Conservation (phyloP, 305 asterid genomes). For the Vinca major region DNA sequence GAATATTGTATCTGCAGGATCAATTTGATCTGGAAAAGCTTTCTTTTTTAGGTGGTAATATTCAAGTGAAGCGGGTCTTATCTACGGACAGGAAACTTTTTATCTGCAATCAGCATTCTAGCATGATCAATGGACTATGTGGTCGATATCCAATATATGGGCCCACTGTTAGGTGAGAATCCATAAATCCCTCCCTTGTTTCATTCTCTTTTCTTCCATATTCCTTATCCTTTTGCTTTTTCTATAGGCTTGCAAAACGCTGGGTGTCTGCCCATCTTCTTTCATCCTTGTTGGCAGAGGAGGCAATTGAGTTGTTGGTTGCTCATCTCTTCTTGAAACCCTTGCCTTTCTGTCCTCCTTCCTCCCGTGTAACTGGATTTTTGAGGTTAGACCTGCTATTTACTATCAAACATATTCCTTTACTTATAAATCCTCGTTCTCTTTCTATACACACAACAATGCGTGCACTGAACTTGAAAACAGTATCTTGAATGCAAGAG, state of each 20-base stretch:
- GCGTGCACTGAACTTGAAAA: not conserved
- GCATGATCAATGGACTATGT: conserved; percentile 82
- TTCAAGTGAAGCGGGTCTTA: conserved; percentile 45
- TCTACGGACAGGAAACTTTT: conserved; percentile 65
- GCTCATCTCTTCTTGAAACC: conserved; percentile 79
- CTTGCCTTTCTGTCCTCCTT: conserved; percentile 67
- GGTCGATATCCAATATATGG: conserved; percentile 84
- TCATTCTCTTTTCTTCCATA: not conserved
- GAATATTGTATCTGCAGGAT: not conserved
- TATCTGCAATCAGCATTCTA: conserved; percentile 69
- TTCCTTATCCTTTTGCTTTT: conserved; percentile 15
- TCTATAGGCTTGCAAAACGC: conserved; percentile 82
- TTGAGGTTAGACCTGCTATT: conserved; percentile 42
- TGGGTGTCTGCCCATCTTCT: conserved; percentile 95
- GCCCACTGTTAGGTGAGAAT: conserved; percentile 67
- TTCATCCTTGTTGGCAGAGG: conserved; percentile 64
- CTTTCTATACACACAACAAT: not conserved
- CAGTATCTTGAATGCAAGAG: not conserved
- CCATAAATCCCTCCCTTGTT: conserved; percentile 9
- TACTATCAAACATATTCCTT: not conserved
- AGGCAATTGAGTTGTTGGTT: conserved; percentile 86
- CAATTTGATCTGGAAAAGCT: not conserved
- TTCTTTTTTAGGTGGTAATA: conserved; percentile 38
- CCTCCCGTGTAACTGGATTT: conserved; percentile 82
- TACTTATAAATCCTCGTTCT: not conserved